Conservation (phyloP, 2,329 filamentous ascomycete genomes). For the Epichloe baconii region DNA sequence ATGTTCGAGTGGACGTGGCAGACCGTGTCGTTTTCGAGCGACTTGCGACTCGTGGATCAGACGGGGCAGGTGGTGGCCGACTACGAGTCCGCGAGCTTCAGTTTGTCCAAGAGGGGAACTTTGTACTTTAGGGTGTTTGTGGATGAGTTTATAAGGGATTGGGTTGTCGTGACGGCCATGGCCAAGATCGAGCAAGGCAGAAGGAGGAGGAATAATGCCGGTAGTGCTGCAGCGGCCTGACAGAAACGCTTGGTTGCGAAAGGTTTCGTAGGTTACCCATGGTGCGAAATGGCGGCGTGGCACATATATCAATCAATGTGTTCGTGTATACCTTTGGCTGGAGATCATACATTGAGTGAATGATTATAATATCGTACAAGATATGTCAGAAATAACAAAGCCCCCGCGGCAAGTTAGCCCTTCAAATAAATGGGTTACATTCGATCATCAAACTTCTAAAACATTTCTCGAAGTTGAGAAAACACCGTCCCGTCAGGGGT, state of each 20-base stretch:
- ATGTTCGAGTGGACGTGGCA: background rate
- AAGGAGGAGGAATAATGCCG: background rate
- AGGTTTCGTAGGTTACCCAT: background rate
- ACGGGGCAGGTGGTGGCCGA: background rate
- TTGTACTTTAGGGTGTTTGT: background rate
- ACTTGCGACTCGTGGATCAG: background rate
- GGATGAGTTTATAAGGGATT: background rate
- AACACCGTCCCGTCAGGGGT: slow-evolving; percentile 21
- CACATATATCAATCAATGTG: background rate
- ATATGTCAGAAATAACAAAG: background rate
- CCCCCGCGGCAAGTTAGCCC: background rate
- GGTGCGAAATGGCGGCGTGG: background rate
- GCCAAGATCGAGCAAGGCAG: background rate
- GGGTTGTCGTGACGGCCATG: background rate
- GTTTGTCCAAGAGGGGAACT: background rate
- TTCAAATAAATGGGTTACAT: too few relatives aligned
- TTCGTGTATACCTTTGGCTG: background rate
- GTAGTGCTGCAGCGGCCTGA: background rate
- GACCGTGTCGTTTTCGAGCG: background rate
- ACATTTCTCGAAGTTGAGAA: slow-evolving; percentile 25
- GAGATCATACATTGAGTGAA: background rate
- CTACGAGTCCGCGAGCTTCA: background rate
- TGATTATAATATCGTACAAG: background rate
- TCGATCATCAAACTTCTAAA: slow-evolving; percentile 10
- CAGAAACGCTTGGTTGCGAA: too few relatives aligned